A percentile compares a stretch with the other conserved stretches of the same genome.
These are phyloP conservation scores for Xylaria sp. DNA, from an alignment of 495 filamentous ascomycete genomes.

Conservation along the genomic window DNA sequence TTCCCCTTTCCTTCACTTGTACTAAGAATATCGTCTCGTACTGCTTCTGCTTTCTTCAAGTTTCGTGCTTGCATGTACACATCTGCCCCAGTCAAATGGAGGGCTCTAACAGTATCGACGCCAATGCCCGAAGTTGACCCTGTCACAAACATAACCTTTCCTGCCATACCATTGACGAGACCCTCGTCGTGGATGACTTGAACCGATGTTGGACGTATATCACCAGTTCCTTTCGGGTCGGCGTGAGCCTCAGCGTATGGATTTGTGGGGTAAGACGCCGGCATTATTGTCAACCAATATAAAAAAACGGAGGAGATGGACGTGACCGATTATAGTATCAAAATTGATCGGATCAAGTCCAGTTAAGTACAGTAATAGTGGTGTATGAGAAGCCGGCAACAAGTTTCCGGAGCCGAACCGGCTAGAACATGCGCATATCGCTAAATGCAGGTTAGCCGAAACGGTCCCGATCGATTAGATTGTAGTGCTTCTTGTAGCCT, in stretches of 20 bases:
- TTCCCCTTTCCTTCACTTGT: conserved; percentile 35
- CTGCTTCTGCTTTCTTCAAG: conserved; percentile 40
- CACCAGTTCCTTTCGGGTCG: conserved; percentile 54
- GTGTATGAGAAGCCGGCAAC: no score
- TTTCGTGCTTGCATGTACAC: conserved; percentile 54
- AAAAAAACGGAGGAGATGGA: background rate
- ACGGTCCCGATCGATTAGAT: background rate
- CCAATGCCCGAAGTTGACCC: conserved; percentile 61
- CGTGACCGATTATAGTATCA: no score
- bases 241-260: conserved; percentile 51
- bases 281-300: background rate
- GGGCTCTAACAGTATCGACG: conserved; percentile 56
- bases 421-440: background rate
- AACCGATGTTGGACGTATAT: conserved; percentile 60
- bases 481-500: background rate
- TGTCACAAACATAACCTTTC: conserved; percentile 58
- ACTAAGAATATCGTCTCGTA: conserved; percentile 29
- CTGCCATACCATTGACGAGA: conserved; percentile 44
- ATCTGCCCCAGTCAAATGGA: conserved; percentile 54
- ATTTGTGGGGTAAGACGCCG: background rate
- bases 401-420: conserved; percentile 3
- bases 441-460: background rate
- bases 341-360: background rate
- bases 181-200: conserved; percentile 60
- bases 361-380: background rate